Evolutionary conservation across 2,329 filamentous ascomycete genomes (phyloP), one percentile per base, ranked within the genome.

Genomic region (Knoxdaviesia proteae): DNA sequence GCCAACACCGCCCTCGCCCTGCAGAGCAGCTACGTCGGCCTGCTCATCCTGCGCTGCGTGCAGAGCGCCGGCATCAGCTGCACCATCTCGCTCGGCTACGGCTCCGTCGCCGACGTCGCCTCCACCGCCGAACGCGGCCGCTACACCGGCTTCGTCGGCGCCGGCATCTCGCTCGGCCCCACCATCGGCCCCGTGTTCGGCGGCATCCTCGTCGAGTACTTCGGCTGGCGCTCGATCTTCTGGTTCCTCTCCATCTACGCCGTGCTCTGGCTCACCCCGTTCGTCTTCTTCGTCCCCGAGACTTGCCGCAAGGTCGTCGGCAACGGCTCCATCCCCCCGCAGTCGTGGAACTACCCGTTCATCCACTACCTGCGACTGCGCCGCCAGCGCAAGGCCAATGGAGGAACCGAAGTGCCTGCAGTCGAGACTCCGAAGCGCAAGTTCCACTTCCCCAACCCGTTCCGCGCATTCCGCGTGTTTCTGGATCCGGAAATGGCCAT

Each of bases 31-130:
- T 73, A 69, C 46, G 55, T 57, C 0, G 59, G 68, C 0, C 55
- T 78, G 3, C 49, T 78, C 5, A 58, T 69, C 1, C 54, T 77
- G 5, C 60, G 74, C 4, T 68, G 65, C 49, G 50, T 77, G 3
- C 74, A 78, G 50, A 71, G 66, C 5, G 63, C 67, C 0, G 73
- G 75, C 0, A 73, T 65, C 36, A 71, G 67, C 43, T 68, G 68
- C 2, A 78, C 74, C 0, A 61, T 80, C 5, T 68, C 76, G 0
- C 58, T 83, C 3, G 61, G 59, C 32, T 57, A 56, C 32, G 77
- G 68, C 0, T 68, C 81, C 0, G 65, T 82, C 1, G 71, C 71
- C 0, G 79, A 84, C 51, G 61, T 79, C 6, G 62, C 70, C 7
- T 77, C 74, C 0, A 68, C 68, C 2, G 67, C 67, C 0, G 76